phyloP scores from a whole-genome alignment of 1,284 basidiomycete genomes.

The Stygiomarasmius scandens region DNA sequence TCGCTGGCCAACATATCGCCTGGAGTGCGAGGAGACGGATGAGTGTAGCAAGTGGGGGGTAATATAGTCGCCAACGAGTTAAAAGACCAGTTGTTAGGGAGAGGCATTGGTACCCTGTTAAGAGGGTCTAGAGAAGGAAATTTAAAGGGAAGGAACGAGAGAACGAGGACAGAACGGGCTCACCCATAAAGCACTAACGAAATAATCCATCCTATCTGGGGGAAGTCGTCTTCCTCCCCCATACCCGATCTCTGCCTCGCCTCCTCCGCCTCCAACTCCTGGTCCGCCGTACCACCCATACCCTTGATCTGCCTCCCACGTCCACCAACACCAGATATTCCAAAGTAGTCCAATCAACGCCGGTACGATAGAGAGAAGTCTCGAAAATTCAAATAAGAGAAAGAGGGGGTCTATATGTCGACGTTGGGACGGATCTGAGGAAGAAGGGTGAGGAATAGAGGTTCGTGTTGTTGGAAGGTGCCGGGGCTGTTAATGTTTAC shows the following conservation, averaged over 20 bases:
- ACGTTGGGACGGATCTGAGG: constrained; percentile 44
- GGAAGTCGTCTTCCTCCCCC: constrained; percentile 19
- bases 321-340: constrained; percentile 49
- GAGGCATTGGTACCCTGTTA: constrained; percentile 84
- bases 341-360: constrained; percentile 66
- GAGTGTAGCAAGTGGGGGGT: constrained; percentile 77
- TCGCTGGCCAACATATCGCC: constrained; percentile 88
- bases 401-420: constrained; percentile 42
- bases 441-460: constrained; percentile 42
- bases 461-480: constrained; percentile 65
- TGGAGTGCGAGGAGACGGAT: constrained; percentile 83
- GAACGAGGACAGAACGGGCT: constrained; percentile 21
- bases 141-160: background rate
- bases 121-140: constrained; percentile 47
- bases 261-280: background rate
- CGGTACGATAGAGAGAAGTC: constrained; percentile 74
- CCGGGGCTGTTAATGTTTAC: constrained; percentile 37
- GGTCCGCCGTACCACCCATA: background rate
- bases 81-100: constrained; percentile 79
- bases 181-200: constrained; percentile 70
- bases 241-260: background rate
- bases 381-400: constrained; percentile 47
- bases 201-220: constrained; percentile 60
- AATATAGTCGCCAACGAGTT: constrained; percentile 81
- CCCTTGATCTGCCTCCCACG: constrained; percentile 29